Base-by-base conservation (phyloP, 139 green algal species). In the Chlamydomonas eustigma region DNA sequence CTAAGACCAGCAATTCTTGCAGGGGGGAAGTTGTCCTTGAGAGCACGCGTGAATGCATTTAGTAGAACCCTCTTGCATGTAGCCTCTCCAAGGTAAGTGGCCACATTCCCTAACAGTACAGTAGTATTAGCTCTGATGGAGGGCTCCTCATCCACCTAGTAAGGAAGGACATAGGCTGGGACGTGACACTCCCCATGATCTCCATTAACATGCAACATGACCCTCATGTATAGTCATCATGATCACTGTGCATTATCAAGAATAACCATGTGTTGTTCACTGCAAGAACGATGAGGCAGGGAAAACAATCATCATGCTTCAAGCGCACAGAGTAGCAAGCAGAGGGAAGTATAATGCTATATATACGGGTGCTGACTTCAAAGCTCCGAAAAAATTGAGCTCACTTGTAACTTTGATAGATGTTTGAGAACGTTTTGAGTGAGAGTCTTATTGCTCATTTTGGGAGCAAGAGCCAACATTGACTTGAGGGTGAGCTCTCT, bases 101-200 rank as follows among this genome's bases (percentile, higher is more conserved):
- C 95, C 38, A 99, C 88, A 87, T 95, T 98, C 78, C 95, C 94
- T 65, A 99, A 88, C 72, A 97, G 87, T 39, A 99, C 96, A 24
- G 95, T 99, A 30, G 95, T 98, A 89, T 99, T 99, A 81, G 95
- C 95, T 12, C 95, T 90, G 78, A 99, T 99, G 38, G 89, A 90
- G 2, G 95, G 83, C 85, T 99, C 93, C 75, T 97, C 89, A 76
- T 99, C 95, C 24, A 98, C 90, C 89, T 97, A 88, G 22, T 71
- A 5, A 1, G 28, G 30, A 33, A 18, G 18, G 32, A 8, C 31
- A 28, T 37, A n/a, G n/a, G n/a, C n/a, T n/a, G n/a, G n/a, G n/a
- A n/a, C n/a, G 12, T 37, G 64, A 51, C 51, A 50, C 33, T 34
- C 4, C 2, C 25, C 8, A 37, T n/a, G 5, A 38, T 3, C 67